Conservation (phyloP, 1,139 yeast genomes). For the Meyerozyma carpophila region DNA sequence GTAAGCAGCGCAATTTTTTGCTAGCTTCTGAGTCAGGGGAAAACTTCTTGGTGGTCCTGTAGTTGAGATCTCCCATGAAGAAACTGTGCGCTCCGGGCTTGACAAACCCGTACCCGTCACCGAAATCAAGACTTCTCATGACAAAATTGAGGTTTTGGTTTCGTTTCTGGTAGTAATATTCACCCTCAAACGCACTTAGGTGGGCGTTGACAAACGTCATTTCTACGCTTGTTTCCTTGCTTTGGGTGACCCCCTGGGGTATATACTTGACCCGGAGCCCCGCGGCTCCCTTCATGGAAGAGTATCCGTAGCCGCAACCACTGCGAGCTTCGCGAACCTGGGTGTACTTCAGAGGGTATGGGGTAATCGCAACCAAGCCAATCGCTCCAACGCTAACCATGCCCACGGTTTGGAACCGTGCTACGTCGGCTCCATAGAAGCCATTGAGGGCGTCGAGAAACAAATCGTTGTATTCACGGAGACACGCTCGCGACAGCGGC, state of each 20-base stretch:
- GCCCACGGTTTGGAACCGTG: constrained; percentile 40
- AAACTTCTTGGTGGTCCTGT: constrained; percentile 46
- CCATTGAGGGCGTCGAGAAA: constrained; percentile 35
- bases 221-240: constrained; percentile 17
- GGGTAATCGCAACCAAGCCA: constrained; percentile 53
- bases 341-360: constrained; percentile 29
- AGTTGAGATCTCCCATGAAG: constrained; percentile 80
- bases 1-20: constrained; percentile 17
- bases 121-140: constrained; percentile 51
- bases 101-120: constrained; percentile 54
- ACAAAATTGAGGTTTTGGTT: constrained; percentile 47
- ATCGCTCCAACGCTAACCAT: constrained; percentile 57
- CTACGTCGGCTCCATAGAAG: constrained; percentile 21
- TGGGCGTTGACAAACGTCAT: constrained; percentile 68
- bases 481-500: constrained; percentile 28
- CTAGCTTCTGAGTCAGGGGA: constrained; percentile 11
- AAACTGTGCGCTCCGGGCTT: constrained; percentile 58
- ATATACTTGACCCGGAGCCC: constrained; percentile 46
- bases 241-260: constrained; percentile 14
- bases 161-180: constrained; percentile 38
- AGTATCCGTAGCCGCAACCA: constrained; percentile 54
- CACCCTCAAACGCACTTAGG: constrained; percentile 74
- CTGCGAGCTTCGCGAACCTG: constrained; percentile 25
- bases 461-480: constrained; percentile 36
- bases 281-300: constrained; percentile 73